Percentiles rank a stretch among this genome's conserved stretches.
Conservation (phyloP, 2,329 filamentous ascomycete species). For the Xenoacremonium recifei region DNA sequence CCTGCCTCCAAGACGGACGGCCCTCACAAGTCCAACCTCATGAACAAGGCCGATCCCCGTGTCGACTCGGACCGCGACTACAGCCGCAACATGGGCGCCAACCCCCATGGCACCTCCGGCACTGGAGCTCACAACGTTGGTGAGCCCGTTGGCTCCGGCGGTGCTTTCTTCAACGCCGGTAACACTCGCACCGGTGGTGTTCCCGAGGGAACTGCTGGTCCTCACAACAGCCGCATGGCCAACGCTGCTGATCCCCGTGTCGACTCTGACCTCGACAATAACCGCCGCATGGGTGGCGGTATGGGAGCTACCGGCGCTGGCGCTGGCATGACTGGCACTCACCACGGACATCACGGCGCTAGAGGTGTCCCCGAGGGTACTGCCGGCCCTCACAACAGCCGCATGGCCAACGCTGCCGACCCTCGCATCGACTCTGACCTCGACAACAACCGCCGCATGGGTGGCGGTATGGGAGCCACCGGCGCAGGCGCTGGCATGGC, state of each 20-base stretch:
- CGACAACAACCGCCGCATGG: conserved; percentile 34
- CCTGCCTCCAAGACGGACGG: conserved; percentile 35
- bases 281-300: conserved; percentile 25
- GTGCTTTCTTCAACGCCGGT: conserved; percentile 1
- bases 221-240: conserved; percentile 29
- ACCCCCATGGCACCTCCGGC: conserved; percentile 34
- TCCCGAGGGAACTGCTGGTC: conserved; percentile 3
- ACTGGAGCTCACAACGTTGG: conserved; percentile 15
- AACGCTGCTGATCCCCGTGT: conserved; percentile 55
- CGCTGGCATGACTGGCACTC: conserved; percentile 4
- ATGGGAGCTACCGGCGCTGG: conserved; percentile 6
- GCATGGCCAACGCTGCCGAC: conserved; percentile 49
- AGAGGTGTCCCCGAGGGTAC: conserved; percentile 20
- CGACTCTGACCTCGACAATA: conserved; percentile 50
- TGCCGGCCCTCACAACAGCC: conserved; percentile 44
- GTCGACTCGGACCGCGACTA: conserved; percentile 52
- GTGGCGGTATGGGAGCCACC: conserved; percentile 25
- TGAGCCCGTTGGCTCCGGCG: conserved; percentile 12
- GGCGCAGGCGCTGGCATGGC: conserved; percentile 9
- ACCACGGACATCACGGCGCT: not conserved
- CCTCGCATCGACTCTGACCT: conserved; percentile 54
- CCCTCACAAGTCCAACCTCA: conserved; percentile 44
- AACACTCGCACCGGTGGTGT: conserved; percentile 10
- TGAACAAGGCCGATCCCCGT: conserved; percentile 54
- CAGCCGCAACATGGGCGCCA: conserved; percentile 31